phyloP scores from a whole-genome alignment of 1,284 basidiomycete genomes.

The Peniophora sp. region DNA sequence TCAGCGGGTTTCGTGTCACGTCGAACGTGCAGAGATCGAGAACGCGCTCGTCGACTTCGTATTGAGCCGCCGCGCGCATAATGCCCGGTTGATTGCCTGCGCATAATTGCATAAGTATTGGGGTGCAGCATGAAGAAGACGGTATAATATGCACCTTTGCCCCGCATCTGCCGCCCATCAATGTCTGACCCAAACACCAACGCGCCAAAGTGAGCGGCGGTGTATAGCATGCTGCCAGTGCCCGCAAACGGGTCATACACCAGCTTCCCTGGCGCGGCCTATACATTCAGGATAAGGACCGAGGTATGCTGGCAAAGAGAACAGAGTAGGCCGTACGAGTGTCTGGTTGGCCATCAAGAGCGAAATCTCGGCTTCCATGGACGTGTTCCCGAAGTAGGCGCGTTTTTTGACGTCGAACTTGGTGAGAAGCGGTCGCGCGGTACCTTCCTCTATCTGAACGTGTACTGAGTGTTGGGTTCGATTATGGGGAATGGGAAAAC shows the following conservation, averaged over 20 bases:
- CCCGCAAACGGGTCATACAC: constrained; percentile 97
- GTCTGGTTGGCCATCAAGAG: constrained; percentile 96
- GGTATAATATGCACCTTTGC: constrained; percentile 56
- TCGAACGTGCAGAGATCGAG: constrained; percentile 89
- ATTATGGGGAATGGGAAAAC: constrained; percentile 25
- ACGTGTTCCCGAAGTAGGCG: constrained; percentile 90
- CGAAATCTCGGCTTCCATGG: constrained; percentile 96
- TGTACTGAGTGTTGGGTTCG: background rate
- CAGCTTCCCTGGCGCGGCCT: constrained; percentile 84
- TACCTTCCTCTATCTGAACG: constrained; percentile 60
- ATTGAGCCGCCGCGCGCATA: constrained; percentile 76
- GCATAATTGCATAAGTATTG: constrained; percentile 21
- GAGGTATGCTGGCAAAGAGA: background rate
- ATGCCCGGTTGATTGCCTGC: constrained; percentile 59
- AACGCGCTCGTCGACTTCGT: constrained; percentile 70
- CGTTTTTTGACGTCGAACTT: constrained; percentile 88
- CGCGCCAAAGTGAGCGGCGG: constrained; percentile 83
- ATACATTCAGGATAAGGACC: constrained; percentile 3
- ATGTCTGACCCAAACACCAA: constrained; percentile 91
- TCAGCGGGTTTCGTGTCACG: constrained; percentile 83
- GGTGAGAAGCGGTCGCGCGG: constrained; percentile 60
- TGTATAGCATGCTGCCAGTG: constrained; percentile 92
- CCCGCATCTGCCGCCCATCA: constrained; percentile 94
- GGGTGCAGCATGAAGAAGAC: background rate
- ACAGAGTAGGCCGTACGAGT: constrained; percentile 39